These are phyloP conservation scores for Tuber brumale DNA, from an alignment of 495 filamentous ascomycete species.

Conservation along the genomic window DNA sequence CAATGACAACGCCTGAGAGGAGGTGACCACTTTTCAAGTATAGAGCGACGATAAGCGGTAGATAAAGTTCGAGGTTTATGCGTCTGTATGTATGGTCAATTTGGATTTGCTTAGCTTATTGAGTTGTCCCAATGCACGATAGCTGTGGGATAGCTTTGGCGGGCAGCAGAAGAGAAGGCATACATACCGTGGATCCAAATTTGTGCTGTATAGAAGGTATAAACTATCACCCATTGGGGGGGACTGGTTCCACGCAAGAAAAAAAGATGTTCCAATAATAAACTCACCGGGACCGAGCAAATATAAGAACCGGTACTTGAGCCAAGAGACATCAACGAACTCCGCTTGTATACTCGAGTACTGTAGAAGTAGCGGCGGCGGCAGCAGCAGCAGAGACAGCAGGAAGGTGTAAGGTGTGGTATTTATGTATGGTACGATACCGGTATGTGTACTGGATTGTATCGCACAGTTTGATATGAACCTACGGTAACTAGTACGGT, in stretches of 20 bases:
- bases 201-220: neutral
- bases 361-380: neutral
- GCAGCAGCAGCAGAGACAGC: neutral
- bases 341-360: neutral
- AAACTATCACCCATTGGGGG: neutral
- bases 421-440: conserved; percentile 2
- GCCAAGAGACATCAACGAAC: neutral
- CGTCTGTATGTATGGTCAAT: neutral
- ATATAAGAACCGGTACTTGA: neutral
- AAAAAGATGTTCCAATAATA: neutral
- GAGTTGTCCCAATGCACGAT: conserved; percentile 10
- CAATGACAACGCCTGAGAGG: neutral
- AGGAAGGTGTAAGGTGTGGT: neutral
- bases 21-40: neutral
- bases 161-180: neutral
- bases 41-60: neutral
- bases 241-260: neutral
- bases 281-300: neutral
- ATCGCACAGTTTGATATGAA: neutral
- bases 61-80: neutral
- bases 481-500: neutral
- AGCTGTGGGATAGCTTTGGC: neutral
- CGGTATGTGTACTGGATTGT: neutral
- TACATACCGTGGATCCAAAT: neutral
- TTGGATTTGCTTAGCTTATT: conserved; percentile 8